These are phyloP conservation scores for Stramenopiles sp. DNA, from an alignment of 352 stramenopile species.

Conservation along the genomic window DNA sequence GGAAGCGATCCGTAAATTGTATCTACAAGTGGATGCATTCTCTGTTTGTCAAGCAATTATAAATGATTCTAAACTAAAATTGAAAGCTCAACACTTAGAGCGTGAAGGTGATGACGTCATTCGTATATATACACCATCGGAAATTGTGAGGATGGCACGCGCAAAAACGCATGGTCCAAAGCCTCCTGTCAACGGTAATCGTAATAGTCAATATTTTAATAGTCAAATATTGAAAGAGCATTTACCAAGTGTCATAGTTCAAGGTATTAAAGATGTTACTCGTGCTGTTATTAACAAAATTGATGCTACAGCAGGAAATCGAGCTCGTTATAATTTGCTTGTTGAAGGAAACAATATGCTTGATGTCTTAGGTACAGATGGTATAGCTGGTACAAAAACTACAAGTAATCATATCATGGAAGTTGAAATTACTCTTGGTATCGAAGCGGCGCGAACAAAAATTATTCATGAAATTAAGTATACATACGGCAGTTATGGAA, in stretches of 20 bases:
- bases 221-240: constrained; percentile 76
- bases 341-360: constrained; percentile 89
- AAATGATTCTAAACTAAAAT: constrained; percentile 40
- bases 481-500: constrained; percentile 94
- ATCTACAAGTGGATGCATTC: constrained; percentile 49
- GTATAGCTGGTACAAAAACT: constrained; percentile 69
- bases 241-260: constrained; percentile 77
- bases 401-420: constrained; percentile 97
- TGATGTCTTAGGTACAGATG: constrained; percentile 84
- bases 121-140: too few species aligned
- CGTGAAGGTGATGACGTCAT: too few species aligned
- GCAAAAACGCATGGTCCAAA: too few species aligned
- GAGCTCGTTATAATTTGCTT: constrained; percentile 63
- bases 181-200: too few species aligned
- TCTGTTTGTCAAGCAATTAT: constrained; percentile 62
- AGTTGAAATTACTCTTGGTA: constrained; percentile 65
- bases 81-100: too few species aligned
- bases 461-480: constrained; percentile 91
- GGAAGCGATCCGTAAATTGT: constrained; percentile 61
- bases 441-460: constrained; percentile 80
- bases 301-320: constrained; percentile 23
- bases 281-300: constrained; percentile 80
- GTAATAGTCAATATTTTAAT: too few species aligned
- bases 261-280: constrained; percentile 83
- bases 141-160: too few species aligned